Conservation (phyloP, 2,329 filamentous ascomycete genomes). For the Ramularia endophylla region DNA sequence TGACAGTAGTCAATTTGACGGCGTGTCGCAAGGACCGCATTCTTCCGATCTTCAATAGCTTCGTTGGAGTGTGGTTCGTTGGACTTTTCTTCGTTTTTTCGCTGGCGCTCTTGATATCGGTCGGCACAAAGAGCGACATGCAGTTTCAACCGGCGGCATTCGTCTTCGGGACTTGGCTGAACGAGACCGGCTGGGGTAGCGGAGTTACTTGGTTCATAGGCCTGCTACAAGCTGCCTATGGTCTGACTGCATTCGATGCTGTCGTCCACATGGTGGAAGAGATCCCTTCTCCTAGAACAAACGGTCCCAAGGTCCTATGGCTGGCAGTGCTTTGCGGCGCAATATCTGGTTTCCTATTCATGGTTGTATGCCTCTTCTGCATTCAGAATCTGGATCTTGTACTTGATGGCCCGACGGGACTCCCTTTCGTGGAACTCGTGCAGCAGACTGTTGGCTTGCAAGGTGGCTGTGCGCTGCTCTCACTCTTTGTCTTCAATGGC, state of each 20-base stretch:
- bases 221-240: slow-evolving; percentile 53
- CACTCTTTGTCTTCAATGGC: slow-evolving; percentile 52
- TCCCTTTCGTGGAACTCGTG: slow-evolving; percentile 57
- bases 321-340: slow-evolving; percentile 43
- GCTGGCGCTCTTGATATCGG: slow-evolving; percentile 47
- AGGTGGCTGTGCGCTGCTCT: slow-evolving; percentile 41
- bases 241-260: slow-evolving; percentile 52
- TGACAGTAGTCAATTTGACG: slow-evolving; percentile 48
- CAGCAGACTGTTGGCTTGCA: slow-evolving; percentile 45
- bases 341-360: slow-evolving; percentile 49
- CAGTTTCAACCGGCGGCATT: slow-evolving; percentile 46
- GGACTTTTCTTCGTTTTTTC: slow-evolving; percentile 49
- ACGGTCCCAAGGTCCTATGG: slow-evolving; percentile 49
- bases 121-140: slow-evolving; percentile 42
- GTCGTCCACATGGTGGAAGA: slow-evolving; percentile 56
- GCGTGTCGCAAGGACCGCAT: slow-evolving; percentile 46
- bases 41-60: slow-evolving; percentile 51
- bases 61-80: slow-evolving; percentile 50
- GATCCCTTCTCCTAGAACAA: slow-evolving; percentile 47
- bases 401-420: slow-evolving; percentile 43
- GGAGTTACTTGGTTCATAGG: slow-evolving; percentile 55
- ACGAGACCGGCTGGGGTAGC: slow-evolving; percentile 48
- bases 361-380: slow-evolving; percentile 52
- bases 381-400: slow-evolving; percentile 44
- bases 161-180: slow-evolving; percentile 49